Percentiles rank a stretch among this genome's conserved stretches.
phyloP scores from a whole-genome alignment of 306 rosid species.

The Begonia fuchsioides region DNA sequence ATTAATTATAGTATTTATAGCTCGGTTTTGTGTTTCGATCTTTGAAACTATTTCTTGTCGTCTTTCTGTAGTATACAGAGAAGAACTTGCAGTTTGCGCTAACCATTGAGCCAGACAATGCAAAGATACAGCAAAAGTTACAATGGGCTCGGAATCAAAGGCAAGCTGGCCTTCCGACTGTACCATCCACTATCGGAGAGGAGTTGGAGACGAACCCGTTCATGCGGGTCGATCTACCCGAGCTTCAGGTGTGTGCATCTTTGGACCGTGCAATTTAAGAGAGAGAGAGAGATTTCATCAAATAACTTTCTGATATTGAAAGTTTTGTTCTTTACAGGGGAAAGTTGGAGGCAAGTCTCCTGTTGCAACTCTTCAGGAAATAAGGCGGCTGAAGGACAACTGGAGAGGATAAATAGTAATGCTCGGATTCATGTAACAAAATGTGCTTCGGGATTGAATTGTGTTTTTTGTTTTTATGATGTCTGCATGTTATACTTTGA shows the following conservation, averaged over 20 bases:
- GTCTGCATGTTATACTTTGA: not conserved
- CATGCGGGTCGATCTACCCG: constrained; percentile 63
- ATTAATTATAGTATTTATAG: too few relatives aligned
- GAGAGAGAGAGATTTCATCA: too few relatives aligned
- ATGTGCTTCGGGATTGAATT: not conserved
- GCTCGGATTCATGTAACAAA: not conserved
- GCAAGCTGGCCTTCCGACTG: constrained; percentile 43
- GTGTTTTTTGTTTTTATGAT: too few relatives aligned
- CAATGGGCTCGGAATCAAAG: constrained; percentile 62
- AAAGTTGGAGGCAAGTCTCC: constrained; percentile 41
- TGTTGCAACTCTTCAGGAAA: constrained; percentile 50
- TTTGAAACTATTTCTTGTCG: not conserved
- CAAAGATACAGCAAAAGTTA: constrained; percentile 39
- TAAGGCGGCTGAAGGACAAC: constrained; percentile 50
- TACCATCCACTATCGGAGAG: constrained; percentile 72
- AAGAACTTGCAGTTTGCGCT: constrained; percentile 51
- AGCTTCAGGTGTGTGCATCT: constrained; percentile 40
- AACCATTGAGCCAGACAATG: constrained; percentile 39
- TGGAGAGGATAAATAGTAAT: constrained; percentile 45
- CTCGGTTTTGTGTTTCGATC: too few relatives aligned
- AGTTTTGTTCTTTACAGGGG: constrained; percentile 28
- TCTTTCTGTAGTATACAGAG: constrained; percentile 33
- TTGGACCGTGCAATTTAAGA: not conserved
- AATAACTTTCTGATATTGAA: not conserved
- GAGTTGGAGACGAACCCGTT: constrained; percentile 74